Conservation (phyloP, 2,329 filamentous ascomycete genomes). For the Diaporthe capsici region DNA sequence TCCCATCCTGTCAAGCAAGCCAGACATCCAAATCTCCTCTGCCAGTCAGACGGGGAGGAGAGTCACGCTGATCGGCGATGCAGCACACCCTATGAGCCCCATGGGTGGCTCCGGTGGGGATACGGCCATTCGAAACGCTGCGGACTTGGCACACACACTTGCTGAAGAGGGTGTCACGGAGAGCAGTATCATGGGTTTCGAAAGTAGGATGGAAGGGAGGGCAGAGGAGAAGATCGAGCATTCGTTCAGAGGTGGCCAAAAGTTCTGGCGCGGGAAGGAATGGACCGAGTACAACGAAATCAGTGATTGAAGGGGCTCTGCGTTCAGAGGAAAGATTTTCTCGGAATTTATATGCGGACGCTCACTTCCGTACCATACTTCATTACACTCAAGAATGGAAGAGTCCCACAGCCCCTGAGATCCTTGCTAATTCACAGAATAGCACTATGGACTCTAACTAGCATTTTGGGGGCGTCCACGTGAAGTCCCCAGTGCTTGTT, state of each 20-base stretch:
- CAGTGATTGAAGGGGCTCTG: background rate
- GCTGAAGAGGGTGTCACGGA: conserved; percentile 44
- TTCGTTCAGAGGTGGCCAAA: conserved; percentile 48
- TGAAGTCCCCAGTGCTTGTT: background rate
- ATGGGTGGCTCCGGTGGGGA: conserved; percentile 50
- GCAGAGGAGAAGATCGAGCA: conserved; percentile 49
- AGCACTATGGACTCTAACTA: background rate
- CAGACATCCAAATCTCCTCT: conserved; percentile 46
- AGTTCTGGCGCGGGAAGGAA: conserved; percentile 47
- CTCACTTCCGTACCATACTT: too few species aligned
- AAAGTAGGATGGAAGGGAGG: conserved; percentile 46
- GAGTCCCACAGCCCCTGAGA: background rate
- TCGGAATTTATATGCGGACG: background rate
- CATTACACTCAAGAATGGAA: too few species aligned
- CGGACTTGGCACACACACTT: conserved; percentile 47
- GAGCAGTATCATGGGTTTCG: conserved; percentile 43
- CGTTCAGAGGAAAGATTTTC: background rate
- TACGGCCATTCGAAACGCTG: conserved; percentile 48
- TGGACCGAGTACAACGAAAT: conserved; percentile 40
- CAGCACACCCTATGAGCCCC: conserved; percentile 47
- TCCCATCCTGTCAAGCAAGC: conserved; percentile 49
- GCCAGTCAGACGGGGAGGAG: conserved; percentile 38
- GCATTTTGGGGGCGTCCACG: background rate
- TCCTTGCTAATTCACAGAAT: background rate
- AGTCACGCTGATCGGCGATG: conserved; percentile 46